Base-by-base conservation (phyloP, 257 asterid species). In the Fraxinus excelsior region DNA sequence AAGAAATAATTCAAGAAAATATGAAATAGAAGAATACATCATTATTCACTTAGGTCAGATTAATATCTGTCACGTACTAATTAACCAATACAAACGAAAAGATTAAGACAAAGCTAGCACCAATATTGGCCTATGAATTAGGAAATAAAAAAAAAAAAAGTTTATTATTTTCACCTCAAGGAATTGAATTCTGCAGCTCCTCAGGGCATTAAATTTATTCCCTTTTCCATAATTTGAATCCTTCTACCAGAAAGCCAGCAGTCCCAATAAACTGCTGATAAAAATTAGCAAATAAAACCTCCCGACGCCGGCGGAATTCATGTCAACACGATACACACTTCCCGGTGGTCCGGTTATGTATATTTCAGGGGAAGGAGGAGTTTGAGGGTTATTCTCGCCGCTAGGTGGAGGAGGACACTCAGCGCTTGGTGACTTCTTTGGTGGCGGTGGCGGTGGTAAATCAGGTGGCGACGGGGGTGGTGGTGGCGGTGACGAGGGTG, bases 341-440 rank as follows among this genome's bases (percentile, higher is more conserved):
- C 89, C 89, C 14, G 87, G 87, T 37, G 89, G 89, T 51, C 87
- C 87, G 8, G 86, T 74, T 71, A 81, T 53, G 74, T 86, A 86
- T 11, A 86, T 40, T 12, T 76, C 81, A 21, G 80, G 84, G 68
- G 86, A 85, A 60, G 88, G 85, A 0, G 88, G 76, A 18, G 78
- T 74, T 0, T 80, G 86, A 13, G 5, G 81, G 0, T 64, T 42
- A 42, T 42, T 73, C 7, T 69, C 76, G 42, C 60, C 26, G 40
- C 32, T 5, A 67, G 82, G 87, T 40, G 87, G 86, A 4, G 89
- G 89, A 60, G 89, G 89, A 35, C 87, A 79, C 31, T 46, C 9
- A 12, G 40, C 58, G 12, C 75, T 70, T 11, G 83, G 82, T 0
- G 79, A 78, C 28, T 58, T 58, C 14, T 58, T 58, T 58, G 84